Evolutionary conservation across 2,329 filamentous ascomycete species (phyloP).

Genomic region (Diaporthe eres): DNA sequence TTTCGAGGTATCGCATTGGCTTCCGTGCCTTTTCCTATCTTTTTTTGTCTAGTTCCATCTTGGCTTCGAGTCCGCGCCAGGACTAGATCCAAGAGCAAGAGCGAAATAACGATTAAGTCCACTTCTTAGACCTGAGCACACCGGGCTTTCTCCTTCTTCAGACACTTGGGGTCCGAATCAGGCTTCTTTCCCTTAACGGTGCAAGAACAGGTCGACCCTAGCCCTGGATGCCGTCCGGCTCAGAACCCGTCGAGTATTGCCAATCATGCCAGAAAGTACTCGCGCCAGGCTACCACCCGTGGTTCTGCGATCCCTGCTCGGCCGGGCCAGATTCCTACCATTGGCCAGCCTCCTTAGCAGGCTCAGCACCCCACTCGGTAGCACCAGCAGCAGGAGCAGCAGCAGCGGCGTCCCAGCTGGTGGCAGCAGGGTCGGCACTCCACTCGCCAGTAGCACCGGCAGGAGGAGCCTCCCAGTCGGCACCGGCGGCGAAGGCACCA

Average conservation of each 20-base stretch:
- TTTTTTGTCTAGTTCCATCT: constrained; percentile 34
- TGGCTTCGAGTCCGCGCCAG: background rate
- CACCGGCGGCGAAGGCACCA: constrained; percentile 73
- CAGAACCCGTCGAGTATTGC: constrained; percentile 24
- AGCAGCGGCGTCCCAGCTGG: constrained; percentile 61
- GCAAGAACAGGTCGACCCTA: constrained; percentile 73
- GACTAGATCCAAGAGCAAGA: constrained; percentile 43
- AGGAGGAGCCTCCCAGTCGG: constrained; percentile 62
- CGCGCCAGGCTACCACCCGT: constrained; percentile 25
- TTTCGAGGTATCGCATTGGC: constrained; percentile 36
- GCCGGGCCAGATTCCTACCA: constrained; percentile 48
- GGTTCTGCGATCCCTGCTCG: constrained; percentile 34
- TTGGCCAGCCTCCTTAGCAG: constrained; percentile 63
- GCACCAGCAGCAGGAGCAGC: constrained; percentile 58
- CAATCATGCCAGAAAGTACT: constrained; percentile 47
- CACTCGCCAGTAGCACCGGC: constrained; percentile 71
- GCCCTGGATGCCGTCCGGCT: constrained; percentile 49
- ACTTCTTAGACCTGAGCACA: constrained; percentile 80
- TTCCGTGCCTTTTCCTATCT: constrained; percentile 31
- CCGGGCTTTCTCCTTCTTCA: constrained; percentile 96
- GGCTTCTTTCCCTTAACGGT: constrained; percentile 99
- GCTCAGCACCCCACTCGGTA: constrained; percentile 67
- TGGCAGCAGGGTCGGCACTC: constrained; percentile 73
- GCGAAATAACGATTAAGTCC: constrained; percentile 91
- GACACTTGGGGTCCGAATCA: constrained; percentile 57